These are phyloP conservation scores for Aspergillus nanangensis DNA, from an alignment of 495 filamentous ascomycete genomes.

Conservation along the genomic window DNA sequence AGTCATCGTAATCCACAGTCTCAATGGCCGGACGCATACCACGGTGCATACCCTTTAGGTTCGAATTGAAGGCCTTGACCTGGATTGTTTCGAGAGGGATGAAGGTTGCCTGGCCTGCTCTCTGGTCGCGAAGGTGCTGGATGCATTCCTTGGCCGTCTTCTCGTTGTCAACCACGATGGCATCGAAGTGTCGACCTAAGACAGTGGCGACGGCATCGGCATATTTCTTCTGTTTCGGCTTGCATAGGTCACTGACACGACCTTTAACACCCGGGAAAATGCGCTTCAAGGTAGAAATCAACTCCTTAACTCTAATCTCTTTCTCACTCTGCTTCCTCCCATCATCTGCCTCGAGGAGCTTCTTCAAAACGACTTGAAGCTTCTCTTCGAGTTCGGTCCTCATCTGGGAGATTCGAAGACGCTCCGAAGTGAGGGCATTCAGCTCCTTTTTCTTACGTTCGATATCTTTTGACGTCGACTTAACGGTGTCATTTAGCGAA, in stretches of 20 bases:
- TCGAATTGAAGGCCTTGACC: slow-evolving; percentile 80
- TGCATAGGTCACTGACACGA: slow-evolving; percentile 86
- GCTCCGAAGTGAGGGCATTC: slow-evolving; percentile 79
- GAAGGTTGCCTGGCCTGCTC: slow-evolving; percentile 80
- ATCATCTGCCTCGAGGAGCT: slow-evolving; percentile 77
- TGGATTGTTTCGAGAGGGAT: slow-evolving; percentile 97
- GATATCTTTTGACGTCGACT: slow-evolving; percentile 69
- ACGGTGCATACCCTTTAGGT: slow-evolving; percentile 81
- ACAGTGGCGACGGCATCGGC: slow-evolving; percentile 89
- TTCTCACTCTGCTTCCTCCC: slow-evolving; percentile 78
- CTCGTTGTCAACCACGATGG: slow-evolving; percentile 93
- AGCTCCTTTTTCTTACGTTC: slow-evolving; percentile 86
- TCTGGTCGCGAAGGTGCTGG: slow-evolving; percentile 86
- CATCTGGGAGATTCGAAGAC: slow-evolving; percentile 70
- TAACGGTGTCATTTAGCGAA: slow-evolving; percentile 53
- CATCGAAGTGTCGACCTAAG: slow-evolving; percentile 87
- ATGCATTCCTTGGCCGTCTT: slow-evolving; percentile 94
- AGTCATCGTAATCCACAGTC: slow-evolving; percentile 87
- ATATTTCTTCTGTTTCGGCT: slow-evolving; percentile 93
- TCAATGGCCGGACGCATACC: slow-evolving; percentile 90
- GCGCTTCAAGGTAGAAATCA: slow-evolving; percentile 78
- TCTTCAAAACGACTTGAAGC: slow-evolving; percentile 70
- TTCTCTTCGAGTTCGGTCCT: slow-evolving; percentile 89
- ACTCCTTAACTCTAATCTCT: slow-evolving; percentile 71
- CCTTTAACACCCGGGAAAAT: slow-evolving; percentile 91